Evolutionary conservation across 2,329 filamentous ascomycete genomes (phyloP).

Genomic region (Alternaria consortialis): DNA sequence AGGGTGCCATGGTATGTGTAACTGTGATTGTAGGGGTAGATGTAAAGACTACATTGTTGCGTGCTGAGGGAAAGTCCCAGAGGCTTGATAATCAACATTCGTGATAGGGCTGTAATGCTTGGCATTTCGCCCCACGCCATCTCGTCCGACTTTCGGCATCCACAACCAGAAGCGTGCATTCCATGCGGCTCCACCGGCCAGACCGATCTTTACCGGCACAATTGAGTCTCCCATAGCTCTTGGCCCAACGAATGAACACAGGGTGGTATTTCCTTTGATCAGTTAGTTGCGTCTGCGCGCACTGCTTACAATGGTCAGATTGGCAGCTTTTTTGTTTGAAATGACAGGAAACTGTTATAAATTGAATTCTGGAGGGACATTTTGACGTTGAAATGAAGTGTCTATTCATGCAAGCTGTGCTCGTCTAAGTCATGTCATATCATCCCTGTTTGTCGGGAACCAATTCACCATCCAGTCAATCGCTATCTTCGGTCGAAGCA

Average conservation of each 20-base stretch:
- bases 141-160: constrained; percentile 35
- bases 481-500: neutral
- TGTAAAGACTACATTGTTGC: constrained; percentile 31
- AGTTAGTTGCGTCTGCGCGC: too few relatives aligned
- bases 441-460: neutral
- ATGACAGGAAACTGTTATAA: neutral
- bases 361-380: neutral
- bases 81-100: constrained; percentile 46
- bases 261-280: neutral
- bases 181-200: neutral
- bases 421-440: constrained; percentile 28
- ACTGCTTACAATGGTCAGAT: too few relatives aligned
- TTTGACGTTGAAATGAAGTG: neutral
- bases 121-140: constrained; percentile 36
- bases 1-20: constrained; percentile 73
- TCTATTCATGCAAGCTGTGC: constrained; percentile 29
- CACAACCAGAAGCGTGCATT: constrained; percentile 10
- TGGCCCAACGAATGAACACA: neutral
- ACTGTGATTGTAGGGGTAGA: constrained; percentile 11
- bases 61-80: constrained; percentile 29
- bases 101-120: constrained; percentile 36
- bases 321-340: neutral
- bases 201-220: neutral
- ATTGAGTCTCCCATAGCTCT: neutral
- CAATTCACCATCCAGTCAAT: neutral